A percentile compares a stretch with the other conserved stretches of the same genome.
Conservation (phyloP, 1,284 basidiomycete genomes). For the Cutaneotrichosporon mucoides region DNA sequence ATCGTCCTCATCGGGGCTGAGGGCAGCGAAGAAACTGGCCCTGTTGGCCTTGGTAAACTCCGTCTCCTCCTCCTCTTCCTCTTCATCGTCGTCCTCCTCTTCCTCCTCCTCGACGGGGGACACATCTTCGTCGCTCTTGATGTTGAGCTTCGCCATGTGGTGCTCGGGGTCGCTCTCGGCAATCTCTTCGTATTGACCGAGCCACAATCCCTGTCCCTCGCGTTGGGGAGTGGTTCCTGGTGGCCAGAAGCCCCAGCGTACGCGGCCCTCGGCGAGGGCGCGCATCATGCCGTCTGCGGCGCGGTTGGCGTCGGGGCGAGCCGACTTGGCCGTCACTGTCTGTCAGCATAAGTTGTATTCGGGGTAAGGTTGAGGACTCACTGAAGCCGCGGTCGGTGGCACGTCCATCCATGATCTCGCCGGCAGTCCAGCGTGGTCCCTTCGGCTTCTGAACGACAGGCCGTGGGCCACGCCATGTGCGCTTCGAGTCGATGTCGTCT, state of each 20-base stretch:
- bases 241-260: constrained; percentile 82
- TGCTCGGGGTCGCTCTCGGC: constrained; percentile 18
- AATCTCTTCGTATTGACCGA: constrained; percentile 27
- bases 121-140: constrained; percentile 20
- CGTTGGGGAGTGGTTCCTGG: constrained; percentile 32
- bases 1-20: constrained; percentile 42
- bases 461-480: constrained; percentile 31
- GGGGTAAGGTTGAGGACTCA: constrained; percentile 24
- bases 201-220: constrained; percentile 20
- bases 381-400: constrained; percentile 69
- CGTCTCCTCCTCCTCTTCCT: constrained; percentile 16
- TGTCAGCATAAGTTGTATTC: too few species aligned
- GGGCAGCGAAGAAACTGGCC: constrained; percentile 43
- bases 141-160: constrained; percentile 17
- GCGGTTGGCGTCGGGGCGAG: constrained; percentile 77
- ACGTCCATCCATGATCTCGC: constrained; percentile 72
- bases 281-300: constrained; percentile 83
- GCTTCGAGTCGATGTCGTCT: constrained; percentile 35
- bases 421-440: constrained; percentile 28
- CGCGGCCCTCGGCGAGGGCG: constrained; percentile 67
- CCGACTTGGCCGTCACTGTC: constrained; percentile 87
- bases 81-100: constrained; percentile 24
- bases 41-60: constrained; percentile 13
- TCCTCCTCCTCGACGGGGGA: constrained; percentile 26
- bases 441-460: not conserved